These are phyloP conservation scores for Phenoliferia sp. DNA, from an alignment of 1,284 basidiomycete genomes.

Conservation along the genomic window DNA sequence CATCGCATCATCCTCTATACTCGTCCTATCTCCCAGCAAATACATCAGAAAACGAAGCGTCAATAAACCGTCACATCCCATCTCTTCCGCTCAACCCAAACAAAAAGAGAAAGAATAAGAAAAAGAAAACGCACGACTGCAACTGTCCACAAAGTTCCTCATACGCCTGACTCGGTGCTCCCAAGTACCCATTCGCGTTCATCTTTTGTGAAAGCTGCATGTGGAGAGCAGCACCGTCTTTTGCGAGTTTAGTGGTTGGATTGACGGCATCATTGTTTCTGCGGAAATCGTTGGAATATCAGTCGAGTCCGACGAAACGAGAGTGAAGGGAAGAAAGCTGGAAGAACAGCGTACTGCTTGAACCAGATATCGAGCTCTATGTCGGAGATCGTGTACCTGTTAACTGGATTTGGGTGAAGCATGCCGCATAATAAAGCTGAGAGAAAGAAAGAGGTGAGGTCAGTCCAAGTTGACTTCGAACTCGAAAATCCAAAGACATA, in stretches of 20 bases:
- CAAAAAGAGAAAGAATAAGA: background rate
- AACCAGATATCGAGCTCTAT: conserved; percentile 53
- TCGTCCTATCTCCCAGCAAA: background rate
- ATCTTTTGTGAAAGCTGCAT: background rate
- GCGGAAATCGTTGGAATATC: background rate
- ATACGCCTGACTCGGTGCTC: background rate
- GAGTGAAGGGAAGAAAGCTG: background rate
- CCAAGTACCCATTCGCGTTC: background rate
- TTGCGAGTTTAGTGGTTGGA: background rate
- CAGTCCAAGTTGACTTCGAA: background rate
- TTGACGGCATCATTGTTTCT: too few species aligned
- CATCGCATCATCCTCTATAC: background rate
- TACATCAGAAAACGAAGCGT: background rate
- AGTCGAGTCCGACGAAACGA: background rate
- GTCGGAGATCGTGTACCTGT: conserved; percentile 66
- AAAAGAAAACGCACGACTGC: background rate
- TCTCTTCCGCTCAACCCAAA: too few species aligned
- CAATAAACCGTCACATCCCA: background rate
- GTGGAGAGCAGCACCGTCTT: background rate
- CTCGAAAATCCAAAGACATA: background rate
- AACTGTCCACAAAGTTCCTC: background rate
- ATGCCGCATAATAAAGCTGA: conserved; percentile 68
- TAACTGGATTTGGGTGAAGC: conserved; percentile 64
- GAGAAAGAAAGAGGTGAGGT: too few species aligned
- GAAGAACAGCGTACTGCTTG: background rate